Conservation (phyloP, 1,284 basidiomycete species). For the Heterobasidion annosum region DNA sequence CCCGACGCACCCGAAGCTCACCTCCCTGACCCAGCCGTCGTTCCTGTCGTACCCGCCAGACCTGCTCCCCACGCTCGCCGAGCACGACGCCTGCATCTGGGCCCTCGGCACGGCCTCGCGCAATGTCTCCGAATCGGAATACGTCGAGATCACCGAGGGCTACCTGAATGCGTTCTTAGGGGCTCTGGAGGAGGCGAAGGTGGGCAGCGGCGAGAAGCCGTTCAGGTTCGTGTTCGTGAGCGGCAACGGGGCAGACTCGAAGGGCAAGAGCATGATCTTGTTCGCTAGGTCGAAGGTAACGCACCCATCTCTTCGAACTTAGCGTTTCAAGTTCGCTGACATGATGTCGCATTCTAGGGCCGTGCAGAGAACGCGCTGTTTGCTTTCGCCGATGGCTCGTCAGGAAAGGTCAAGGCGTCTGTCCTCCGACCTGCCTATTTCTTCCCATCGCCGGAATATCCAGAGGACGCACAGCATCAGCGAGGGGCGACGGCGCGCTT, state of each 20-base stretch:
- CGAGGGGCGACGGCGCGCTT: constrained; percentile 11
- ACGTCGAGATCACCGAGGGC: constrained; percentile 27
- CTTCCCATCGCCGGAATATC: constrained; percentile 19
- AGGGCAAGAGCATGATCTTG: constrained; percentile 18
- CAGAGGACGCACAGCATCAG: constrained; percentile 20
- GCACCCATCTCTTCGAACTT: not conserved
- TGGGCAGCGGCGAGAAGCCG: constrained; percentile 15
- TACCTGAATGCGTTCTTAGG: constrained; percentile 22
- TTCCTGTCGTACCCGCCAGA: constrained; percentile 25
- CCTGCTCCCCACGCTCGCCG: constrained; percentile 20
- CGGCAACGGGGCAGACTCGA: constrained; percentile 22
- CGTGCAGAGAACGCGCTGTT: constrained; percentile 17
- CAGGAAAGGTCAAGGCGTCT: constrained; percentile 12
- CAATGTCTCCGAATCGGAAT: constrained; percentile 26
- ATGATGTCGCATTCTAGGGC: constrained; percentile 13
- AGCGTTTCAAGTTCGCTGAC: not conserved
- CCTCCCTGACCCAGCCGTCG: constrained; percentile 22
- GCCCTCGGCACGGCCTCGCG: constrained; percentile 23
- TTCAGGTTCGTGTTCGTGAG: constrained; percentile 27
- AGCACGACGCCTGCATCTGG: constrained; percentile 32
- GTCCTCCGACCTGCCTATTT: constrained; percentile 23
- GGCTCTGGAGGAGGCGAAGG: constrained; percentile 21
- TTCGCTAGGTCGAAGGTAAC: constrained; percentile 26
- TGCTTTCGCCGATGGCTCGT: constrained; percentile 5
- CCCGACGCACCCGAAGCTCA: constrained; percentile 21